These are phyloP conservation scores for Chaetomiaceae sp. DNA, from an alignment of 2,329 filamentous ascomycete species.

Conservation along the genomic window DNA sequence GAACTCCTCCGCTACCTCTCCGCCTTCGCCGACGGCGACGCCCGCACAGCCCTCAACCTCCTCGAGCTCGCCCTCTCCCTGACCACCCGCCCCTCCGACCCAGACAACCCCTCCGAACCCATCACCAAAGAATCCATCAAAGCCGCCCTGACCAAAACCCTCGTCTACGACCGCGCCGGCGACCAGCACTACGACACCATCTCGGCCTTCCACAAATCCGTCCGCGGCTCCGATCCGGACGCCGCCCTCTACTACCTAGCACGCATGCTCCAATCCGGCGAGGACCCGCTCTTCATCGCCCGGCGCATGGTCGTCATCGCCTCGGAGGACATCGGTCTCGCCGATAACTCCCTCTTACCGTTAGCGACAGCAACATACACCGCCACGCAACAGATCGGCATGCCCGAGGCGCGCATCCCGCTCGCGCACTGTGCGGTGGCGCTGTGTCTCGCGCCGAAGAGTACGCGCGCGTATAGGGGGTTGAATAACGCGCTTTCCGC, in stretches of 20 bases:
- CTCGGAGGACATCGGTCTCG: conserved; percentile 87
- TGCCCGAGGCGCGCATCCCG: conserved; percentile 91
- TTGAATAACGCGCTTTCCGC: conserved; percentile 76
- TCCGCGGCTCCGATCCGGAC: conserved; percentile 81
- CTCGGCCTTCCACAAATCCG: conserved; percentile 92
- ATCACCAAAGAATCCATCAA: conserved; percentile 77
- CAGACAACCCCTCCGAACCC: conserved; percentile 23
- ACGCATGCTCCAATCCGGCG: conserved; percentile 91
- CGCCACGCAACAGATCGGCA: conserved; percentile 86
- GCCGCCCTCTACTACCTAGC: conserved; percentile 91
- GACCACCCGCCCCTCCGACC: conserved; percentile 36
- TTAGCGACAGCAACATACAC: conserved; percentile 83
- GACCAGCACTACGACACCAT: conserved; percentile 98
- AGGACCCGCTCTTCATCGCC: conserved; percentile 89
- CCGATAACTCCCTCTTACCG: conserved; percentile 76
- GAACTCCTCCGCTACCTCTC: conserved; percentile 78
- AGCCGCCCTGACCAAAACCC: conserved; percentile 76
- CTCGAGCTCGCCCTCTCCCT: conserved; percentile 84
- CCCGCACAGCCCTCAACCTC: conserved; percentile 85
- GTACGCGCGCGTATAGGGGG: conserved; percentile 77
- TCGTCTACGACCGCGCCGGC: conserved; percentile 91
- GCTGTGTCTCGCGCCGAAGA: conserved; percentile 76
- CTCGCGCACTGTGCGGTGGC: conserved; percentile 84
- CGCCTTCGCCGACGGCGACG: conserved; percentile 86
- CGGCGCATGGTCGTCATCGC: conserved; percentile 92